These are phyloP conservation scores for Potentilla sterilis DNA, from an alignment of 306 rosid genomes.

Conservation along the genomic window DNA sequence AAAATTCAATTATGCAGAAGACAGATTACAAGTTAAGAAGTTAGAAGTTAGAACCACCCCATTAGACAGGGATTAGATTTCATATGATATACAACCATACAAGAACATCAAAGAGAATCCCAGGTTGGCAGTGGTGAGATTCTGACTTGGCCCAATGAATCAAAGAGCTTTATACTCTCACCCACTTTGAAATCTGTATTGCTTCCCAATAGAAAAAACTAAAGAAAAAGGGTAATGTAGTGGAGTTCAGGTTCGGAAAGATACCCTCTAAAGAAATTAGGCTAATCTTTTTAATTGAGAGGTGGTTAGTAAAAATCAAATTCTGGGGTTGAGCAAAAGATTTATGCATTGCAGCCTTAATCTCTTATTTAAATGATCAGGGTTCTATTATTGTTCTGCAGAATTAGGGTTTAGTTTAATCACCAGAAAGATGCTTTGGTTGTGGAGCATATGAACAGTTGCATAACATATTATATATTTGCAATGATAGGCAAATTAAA, in stretches of 20 bases:
- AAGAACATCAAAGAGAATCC: conserved; percentile 61
- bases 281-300: conserved; percentile 31
- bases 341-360: conserved; percentile 39
- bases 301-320: conserved; percentile 59
- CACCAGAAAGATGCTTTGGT: conserved; percentile 68
- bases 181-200: conserved; percentile 42
- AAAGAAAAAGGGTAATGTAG: conserved; percentile 42
- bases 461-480: conserved; percentile 29
- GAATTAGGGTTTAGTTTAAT: conserved; percentile 49
- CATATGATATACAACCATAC: conserved; percentile 9
- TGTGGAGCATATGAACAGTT: conserved; percentile 56
- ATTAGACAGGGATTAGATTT: conserved; percentile 6
- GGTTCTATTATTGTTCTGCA: conserved; percentile 57
- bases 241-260: conserved; percentile 90
- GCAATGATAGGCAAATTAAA: conserved; percentile 34
- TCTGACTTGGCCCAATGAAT: conserved; percentile 93
- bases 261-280: conserved; percentile 31
- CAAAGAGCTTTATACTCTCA: conserved; percentile 50
- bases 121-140: conserved; percentile 87
- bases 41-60: conserved; percentile 45
- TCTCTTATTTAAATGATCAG: conserved; percentile 28
- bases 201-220: conserved; percentile 16
- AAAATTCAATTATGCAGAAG: conserved; percentile 21
- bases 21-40: conserved; percentile 28
- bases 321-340: conserved; percentile 55